Evolutionary conservation across 2,329 filamentous ascomycete species (phyloP), one percentile per base, ranked within the genome.

Genomic region (Daldinia sp.): DNA sequence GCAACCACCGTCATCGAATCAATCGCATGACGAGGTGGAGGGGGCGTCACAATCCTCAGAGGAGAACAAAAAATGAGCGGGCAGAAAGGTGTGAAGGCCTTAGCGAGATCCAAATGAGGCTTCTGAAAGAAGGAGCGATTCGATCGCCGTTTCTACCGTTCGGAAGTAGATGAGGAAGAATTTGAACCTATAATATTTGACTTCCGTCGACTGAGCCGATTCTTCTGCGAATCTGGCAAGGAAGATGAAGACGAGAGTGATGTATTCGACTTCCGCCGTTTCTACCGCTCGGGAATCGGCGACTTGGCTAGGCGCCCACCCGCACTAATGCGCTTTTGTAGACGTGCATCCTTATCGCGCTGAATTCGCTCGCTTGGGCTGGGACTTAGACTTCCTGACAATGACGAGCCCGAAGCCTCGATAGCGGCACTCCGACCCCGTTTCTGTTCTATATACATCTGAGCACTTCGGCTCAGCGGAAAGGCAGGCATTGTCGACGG

Each of bases 401-500:
- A 77, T 1, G 89, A 85, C 6, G 72, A 70, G 19, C 75, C 73
- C 9, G 70, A 74, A 71, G 70, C 74, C 72, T 76, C 69, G 69
- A 81, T 73, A 71, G 77, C 78, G 62, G 78, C 75, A 67, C 78
- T 76, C 66, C 84, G 80, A 57, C 83, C 79, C 61, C 84, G 81
- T 76, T 89, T 97, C 78, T 93, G 88, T 68, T 96, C 93, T 48
- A 98, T 82, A 72, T 97, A 99, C 30, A 91, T 77, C 72, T 91
- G 89, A 2, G 95, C 94, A 47, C 89, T 90, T 8, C 87, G 83
- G 63, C 92, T 93, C 9, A 99, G 84, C 0, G 93, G 93, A 68
- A 98, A 94, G 0, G 92, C 90, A 0, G 94, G 92, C 63, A 91
- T 82, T 1, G 87, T 81, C 1, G 81, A 74, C 0, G 95, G 94